phyloP scores from a whole-genome alignment of 495 filamentous ascomycete genomes.

The Parathielavia appendiculata region DNA sequence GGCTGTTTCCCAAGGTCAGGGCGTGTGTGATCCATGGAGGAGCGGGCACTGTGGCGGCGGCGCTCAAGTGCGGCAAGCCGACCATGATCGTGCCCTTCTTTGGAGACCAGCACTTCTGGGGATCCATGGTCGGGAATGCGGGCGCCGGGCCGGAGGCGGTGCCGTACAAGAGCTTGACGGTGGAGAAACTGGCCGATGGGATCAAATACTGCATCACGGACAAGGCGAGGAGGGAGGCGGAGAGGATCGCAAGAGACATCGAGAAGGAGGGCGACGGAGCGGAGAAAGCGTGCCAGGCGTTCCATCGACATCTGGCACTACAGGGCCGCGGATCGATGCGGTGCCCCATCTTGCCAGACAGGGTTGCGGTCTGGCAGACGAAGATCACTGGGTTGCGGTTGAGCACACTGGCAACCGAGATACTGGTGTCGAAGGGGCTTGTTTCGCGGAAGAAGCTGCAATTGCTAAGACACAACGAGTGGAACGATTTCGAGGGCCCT shows the following conservation, averaged over 20 bases:
- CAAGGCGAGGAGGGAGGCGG: constrained; percentile 51
- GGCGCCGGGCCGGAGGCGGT: constrained; percentile 65
- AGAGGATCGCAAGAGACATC: constrained; percentile 57
- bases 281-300: constrained; percentile 61
- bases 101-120: constrained; percentile 80
- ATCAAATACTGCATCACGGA: constrained; percentile 61
- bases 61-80: constrained; percentile 57
- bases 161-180: constrained; percentile 64
- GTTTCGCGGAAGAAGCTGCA: constrained; percentile 61
- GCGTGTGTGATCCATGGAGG: constrained; percentile 63
- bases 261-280: constrained; percentile 68
- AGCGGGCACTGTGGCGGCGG: constrained; percentile 62
- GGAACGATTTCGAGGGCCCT: constrained; percentile 75
- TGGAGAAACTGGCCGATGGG: constrained; percentile 57
- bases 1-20: constrained; percentile 57
- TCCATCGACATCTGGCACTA: constrained; percentile 60
- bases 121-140: constrained; percentile 59
- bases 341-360: constrained; percentile 60
- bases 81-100: constrained; percentile 68
- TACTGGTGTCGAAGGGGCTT: constrained; percentile 53
- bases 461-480: constrained; percentile 62
- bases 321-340: constrained; percentile 56
- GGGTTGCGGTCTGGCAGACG: constrained; percentile 63
- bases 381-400: constrained; percentile 54
- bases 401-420: constrained; percentile 60